A percentile compares a stretch with the other conserved stretches of the same genome.
Evolutionary conservation across 805 yeast genomes (phyloP).

Genomic region (Myxozyma sirexii): DNA sequence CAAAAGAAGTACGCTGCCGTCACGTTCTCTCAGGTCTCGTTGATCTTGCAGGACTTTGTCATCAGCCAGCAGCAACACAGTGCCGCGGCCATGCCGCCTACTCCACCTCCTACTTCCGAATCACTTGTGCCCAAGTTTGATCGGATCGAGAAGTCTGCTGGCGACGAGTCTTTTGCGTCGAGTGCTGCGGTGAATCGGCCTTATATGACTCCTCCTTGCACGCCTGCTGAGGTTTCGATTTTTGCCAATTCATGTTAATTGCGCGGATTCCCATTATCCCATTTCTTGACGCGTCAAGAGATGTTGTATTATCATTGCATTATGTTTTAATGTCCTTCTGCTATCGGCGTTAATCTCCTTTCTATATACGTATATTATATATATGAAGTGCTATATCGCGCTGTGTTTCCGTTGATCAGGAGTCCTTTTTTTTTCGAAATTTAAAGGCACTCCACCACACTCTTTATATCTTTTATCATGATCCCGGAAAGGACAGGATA

Average conservation of each 20-base stretch:
- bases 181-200: not conserved
- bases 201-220: conserved; percentile 30
- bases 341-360: not conserved
- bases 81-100: conserved; percentile 22
- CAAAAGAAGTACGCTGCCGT: conserved; percentile 45
- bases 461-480: too few relatives aligned
- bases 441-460: too few relatives aligned
- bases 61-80: conserved; percentile 22
- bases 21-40: conserved; percentile 30
- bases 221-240: conserved; percentile 23
- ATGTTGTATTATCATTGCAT: not conserved
- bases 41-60: conserved; percentile 34
- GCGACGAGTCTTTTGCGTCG: not conserved
- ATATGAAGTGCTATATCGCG: not conserved
- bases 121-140: conserved; percentile 6
- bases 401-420: not conserved
- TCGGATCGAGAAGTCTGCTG: not conserved
- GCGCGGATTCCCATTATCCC: not conserved
- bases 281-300: not conserved
- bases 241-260: conserved; percentile 1
- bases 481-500: too few relatives aligned
- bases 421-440: too few relatives aligned
- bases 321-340: not conserved
- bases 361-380: not conserved
- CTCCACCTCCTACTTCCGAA: conserved; percentile 30